Percentiles rank a stretch among this genome's conserved stretches.
Conservation (phyloP, 352 stramenopile species). For the Phytopythium delawarense region DNA sequence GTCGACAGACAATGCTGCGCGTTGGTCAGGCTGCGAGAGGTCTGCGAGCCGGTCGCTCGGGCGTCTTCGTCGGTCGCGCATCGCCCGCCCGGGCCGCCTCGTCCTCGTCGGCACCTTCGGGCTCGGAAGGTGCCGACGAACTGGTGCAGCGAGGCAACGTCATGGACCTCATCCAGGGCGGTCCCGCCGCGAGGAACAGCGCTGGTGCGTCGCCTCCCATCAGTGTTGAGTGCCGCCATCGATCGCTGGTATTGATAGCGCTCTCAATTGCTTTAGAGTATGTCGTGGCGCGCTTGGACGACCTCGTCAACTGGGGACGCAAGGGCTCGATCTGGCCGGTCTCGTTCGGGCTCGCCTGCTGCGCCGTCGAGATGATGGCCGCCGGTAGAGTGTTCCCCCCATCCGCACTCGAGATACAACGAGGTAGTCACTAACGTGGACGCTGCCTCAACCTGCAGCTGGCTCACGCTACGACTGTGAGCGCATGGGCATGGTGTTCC, state of each 20-base stretch:
- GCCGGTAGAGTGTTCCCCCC: conserved; percentile 35
- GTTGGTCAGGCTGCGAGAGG: background rate
- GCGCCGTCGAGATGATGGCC: conserved; percentile 99
- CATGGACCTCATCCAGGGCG: background rate
- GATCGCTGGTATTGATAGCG: too few species aligned
- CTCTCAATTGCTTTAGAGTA: conserved; percentile 72
- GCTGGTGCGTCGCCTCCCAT: conserved; percentile 27
- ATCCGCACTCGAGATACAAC: background rate
- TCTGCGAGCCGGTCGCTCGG: background rate
- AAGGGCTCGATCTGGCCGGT: conserved; percentile 95
- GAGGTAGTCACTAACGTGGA: conserved; percentile 29
- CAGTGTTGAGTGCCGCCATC: too few species aligned
- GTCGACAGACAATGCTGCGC: background rate
- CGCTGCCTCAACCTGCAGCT: conserved; percentile 26
- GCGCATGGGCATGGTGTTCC: conserved; percentile 98
- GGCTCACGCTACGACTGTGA: conserved; percentile 96
- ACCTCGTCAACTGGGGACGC: conserved; percentile 96
- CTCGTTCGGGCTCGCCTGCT: conserved; percentile 98
- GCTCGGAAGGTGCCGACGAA: background rate
- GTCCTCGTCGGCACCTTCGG: background rate
- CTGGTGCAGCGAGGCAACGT: background rate
- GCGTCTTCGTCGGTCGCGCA: background rate
- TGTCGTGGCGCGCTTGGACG: conserved; percentile 93
- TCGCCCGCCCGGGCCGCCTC: background rate
- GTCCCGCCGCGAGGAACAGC: conserved; percentile 31